phyloP scores from a whole-genome alignment of 2,329 filamentous ascomycete genomes.

The Keithomyces neogunnii region DNA sequence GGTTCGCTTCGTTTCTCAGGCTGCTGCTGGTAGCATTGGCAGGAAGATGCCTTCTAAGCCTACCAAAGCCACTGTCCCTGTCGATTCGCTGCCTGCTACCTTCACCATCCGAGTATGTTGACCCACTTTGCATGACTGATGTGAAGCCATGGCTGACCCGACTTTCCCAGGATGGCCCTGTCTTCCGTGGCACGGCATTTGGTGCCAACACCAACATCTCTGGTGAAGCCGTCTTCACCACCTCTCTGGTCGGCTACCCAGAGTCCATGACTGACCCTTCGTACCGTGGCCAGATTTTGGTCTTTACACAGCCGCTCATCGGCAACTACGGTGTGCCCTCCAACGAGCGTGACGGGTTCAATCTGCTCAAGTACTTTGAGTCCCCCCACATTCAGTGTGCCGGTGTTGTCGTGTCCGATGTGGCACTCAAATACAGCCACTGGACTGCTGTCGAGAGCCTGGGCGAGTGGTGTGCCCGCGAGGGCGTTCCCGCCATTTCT shows the following conservation, averaged over 20 bases:
- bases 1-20: constrained; percentile 25
- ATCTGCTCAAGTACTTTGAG: constrained; percentile 95
- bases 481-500: constrained; percentile 92
- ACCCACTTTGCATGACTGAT: not conserved
- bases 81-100: constrained; percentile 57
- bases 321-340: constrained; percentile 98
- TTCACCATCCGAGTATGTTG: constrained; percentile 78
- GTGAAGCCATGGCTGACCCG: constrained; percentile 10
- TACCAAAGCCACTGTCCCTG: constrained; percentile 53
- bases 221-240: constrained; percentile 97
- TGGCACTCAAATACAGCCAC: constrained; percentile 89
- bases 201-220: constrained; percentile 95
- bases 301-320: constrained; percentile 96
- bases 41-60: constrained; percentile 55
- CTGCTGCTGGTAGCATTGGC: constrained; percentile 55
- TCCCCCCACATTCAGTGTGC: constrained; percentile 95
- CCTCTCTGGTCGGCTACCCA: constrained; percentile 93
- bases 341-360: constrained; percentile 72
- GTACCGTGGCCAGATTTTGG: constrained; percentile 89
- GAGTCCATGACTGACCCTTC: constrained; percentile 88
- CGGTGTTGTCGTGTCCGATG: constrained; percentile 92
- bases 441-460: constrained; percentile 97
- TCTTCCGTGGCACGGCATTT: constrained; percentile 94
- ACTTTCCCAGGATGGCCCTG: constrained; percentile 66
- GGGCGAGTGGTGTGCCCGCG: constrained; percentile 87